Evolutionary conservation across 2,329 filamentous ascomycete genomes (phyloP), one percentile per base, ranked within the genome.

Genomic region (Pseudohalonectria lignicola): DNA sequence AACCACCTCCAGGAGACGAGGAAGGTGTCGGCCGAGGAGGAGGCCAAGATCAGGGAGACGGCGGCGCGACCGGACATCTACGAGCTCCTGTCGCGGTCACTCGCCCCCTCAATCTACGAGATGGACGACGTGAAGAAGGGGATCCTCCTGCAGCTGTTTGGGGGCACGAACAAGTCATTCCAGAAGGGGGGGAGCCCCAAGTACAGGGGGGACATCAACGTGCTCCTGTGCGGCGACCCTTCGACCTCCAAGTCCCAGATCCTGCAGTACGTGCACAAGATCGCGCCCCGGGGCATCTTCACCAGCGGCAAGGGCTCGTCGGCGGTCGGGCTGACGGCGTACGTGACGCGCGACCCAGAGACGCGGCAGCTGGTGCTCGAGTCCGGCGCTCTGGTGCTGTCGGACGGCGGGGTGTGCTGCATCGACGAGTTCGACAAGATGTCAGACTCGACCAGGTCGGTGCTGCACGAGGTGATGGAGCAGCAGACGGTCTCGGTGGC

Each of bases 121-220:
- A 84, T 94, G 79, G 92, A 98, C 49, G 92, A 98, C 52, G 87
- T 96, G 34, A 98, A 98, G 70, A 98, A 98, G 63, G 92, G 92
- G 10, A 95, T 98, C 44, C 69, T 98, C 10, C 77, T 98, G 4
- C 92, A 98, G 54, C 76, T 98, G 30, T 98, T 98, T 55, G 90
- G 92, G 28, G 92, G 92, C 40, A 94, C 92, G 25, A 98, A 98
- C 68, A 98, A 98, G 64, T 86, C 85, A 1, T 98, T 98, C 59
- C 77, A 94, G 42, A 96, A 95, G 61, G 92, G 92, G 40, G 92
- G 88, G 41, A 94, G 85, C 53, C 92, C 92, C 6, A 88, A 83
- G 51, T 98, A 98, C 59, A 78, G 92, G 66, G 92, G 92, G 45
- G 92, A 98, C 59, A 95, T 98, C 66, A 98, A 98, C 56, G 76